A percentile compares a stretch with the other conserved stretches of the same genome.
These are phyloP conservation scores for Dorcoceras hygrometricum DNA, from an alignment of 257 asterid species.

Conservation along the genomic window DNA sequence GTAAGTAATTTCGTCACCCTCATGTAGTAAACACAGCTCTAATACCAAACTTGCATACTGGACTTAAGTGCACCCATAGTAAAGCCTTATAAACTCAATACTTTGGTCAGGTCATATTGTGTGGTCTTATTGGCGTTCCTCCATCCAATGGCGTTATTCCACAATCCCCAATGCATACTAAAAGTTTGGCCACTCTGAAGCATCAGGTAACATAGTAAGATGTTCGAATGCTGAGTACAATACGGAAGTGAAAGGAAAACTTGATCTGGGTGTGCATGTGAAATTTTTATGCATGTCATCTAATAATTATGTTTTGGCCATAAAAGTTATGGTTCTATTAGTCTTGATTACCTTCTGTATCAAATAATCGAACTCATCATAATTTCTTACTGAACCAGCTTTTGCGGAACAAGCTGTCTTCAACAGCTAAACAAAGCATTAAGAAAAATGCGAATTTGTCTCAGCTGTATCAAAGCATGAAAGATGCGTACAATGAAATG, in stretches of 20 bases:
- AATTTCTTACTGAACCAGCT: conserved; percentile 51
- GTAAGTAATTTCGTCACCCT: conserved; percentile 33
- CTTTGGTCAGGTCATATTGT: conserved; percentile 64
- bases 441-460: conserved; percentile 63
- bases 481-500: conserved; percentile 77
- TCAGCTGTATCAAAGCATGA: conserved; percentile 76
- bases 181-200: conserved; percentile 90
- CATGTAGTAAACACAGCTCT: neutral
- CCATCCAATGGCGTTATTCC: conserved; percentile 99
- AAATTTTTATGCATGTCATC: no score
- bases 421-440: conserved; percentile 73
- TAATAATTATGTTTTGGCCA: neutral
- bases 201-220: conserved; percentile 64
- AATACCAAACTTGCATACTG: neutral
- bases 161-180: conserved; percentile 98
- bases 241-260: neutral
- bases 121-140: conserved; percentile 97
- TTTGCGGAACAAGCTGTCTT: conserved; percentile 78
- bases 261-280: neutral
- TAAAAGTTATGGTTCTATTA: neutral
- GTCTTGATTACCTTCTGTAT: neutral
- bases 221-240: no score
- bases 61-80: neutral
- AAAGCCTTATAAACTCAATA: neutral
- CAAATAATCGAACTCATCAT: neutral